Conservation (phyloP, 352 stramenopile genomes). For the Phytophthora foliorum region DNA sequence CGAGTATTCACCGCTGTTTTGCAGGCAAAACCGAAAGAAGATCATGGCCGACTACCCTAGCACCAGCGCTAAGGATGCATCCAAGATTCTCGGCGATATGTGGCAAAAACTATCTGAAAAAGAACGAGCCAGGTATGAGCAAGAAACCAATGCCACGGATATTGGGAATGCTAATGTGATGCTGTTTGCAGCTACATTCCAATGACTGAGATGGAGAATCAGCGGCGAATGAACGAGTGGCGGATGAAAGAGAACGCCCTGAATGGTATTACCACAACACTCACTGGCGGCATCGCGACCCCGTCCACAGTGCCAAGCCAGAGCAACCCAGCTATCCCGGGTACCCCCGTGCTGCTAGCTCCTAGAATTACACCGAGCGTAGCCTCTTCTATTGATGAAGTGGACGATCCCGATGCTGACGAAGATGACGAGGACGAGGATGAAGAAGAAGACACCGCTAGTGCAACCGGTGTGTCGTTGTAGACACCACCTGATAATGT, state of each 20-base stretch:
- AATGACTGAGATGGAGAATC: conserved; percentile 82
- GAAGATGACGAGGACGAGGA: conserved; percentile 62
- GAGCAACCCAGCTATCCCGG: conserved; percentile 23
- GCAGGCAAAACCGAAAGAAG: conserved; percentile 80
- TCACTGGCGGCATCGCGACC: conserved; percentile 27
- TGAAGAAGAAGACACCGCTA: conserved; percentile 64
- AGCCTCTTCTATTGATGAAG: conserved; percentile 42
- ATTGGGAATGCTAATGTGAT: conserved; percentile 9
- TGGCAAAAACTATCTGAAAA: conserved; percentile 88
- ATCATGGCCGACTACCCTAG: conserved; percentile 81
- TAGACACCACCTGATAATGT: conserved; percentile 34
- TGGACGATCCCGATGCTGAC: conserved; percentile 49
- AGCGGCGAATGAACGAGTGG: conserved; percentile 81
- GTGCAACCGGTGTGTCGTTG: conserved; percentile 47
- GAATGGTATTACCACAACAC: conserved; percentile 35
- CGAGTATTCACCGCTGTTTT: not conserved
- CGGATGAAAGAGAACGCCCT: conserved; percentile 78
- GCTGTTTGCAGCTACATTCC: conserved; percentile 64
- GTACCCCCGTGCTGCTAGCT: conserved; percentile 32
- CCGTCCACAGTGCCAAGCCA: conserved; percentile 22
- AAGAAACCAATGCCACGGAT: not conserved
- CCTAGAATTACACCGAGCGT: conserved; percentile 36
- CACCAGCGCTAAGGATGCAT: conserved; percentile 83
- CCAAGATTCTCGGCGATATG: conserved; percentile 86
- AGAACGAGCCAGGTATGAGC: conserved; percentile 64